These are phyloP conservation scores for Stereocaulon alpinum DNA, from an alignment of 495 filamentous ascomycete genomes.

Conservation along the genomic window DNA sequence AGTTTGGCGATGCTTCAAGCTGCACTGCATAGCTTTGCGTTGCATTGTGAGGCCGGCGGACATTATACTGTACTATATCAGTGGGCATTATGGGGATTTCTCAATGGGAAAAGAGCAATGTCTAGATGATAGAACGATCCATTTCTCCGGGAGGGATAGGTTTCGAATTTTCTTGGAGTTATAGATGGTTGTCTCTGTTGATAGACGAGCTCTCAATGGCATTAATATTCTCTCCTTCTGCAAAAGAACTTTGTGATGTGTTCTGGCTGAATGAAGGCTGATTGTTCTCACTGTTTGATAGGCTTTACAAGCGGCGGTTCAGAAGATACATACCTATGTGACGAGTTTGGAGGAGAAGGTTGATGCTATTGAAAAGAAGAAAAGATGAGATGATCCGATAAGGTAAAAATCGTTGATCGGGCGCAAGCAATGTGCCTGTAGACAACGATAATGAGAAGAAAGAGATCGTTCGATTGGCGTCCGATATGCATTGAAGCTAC, in stretches of 20 bases:
- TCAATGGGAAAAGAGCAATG: background rate
- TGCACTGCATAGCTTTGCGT: conserved; percentile 1
- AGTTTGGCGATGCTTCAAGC: background rate
- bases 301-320: conserved; percentile 80
- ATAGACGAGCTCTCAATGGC: conserved; percentile 9
- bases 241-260: conserved; percentile 8
- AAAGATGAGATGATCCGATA: conserved; percentile 22
- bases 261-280: conserved; percentile 10
- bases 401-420: background rate
- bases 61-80: background rate
- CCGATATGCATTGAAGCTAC: background rate
- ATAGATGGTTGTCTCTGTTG: background rate
- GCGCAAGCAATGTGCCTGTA: too few relatives aligned
- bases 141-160: background rate
- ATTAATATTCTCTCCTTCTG: conserved; percentile 21
- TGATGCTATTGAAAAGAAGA: conserved; percentile 56
- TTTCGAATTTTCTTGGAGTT: background rate
- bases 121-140: background rate
- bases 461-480: background rate
- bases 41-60: background rate
- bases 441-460: background rate
- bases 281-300: conserved; percentile 29
- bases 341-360: conserved; percentile 72
- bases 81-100: background rate
- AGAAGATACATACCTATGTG: conserved; percentile 76